Evolutionary conservation across 169 alveolate genomes (phyloP).

Genomic region (Plasmodium adleri): DNA sequence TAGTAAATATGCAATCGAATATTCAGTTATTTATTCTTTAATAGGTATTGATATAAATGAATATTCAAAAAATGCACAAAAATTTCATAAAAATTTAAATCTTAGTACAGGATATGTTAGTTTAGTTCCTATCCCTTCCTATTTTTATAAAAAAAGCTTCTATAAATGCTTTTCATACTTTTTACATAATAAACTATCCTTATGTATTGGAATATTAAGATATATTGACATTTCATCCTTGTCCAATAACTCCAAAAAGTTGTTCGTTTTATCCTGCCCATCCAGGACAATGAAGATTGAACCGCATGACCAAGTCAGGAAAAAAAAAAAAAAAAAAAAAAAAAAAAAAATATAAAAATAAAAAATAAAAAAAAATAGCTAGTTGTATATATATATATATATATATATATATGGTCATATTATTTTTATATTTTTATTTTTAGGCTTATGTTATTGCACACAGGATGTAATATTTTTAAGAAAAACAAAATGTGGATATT

Average conservation of each 20-base stretch:
- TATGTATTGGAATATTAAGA: slow-evolving; percentile 70
- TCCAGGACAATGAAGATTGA: slow-evolving; percentile 72
- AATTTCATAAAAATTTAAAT: slow-evolving; percentile 54
- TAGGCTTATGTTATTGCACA: slow-evolving; percentile 74
- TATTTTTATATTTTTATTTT: slow-evolving; percentile 23
- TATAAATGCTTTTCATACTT: slow-evolving; percentile 71
- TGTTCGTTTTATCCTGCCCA: slow-evolving; percentile 60
- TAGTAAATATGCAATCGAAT: slow-evolving; percentile 81
- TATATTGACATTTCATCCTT: slow-evolving; percentile 56
- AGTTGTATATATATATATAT: not conserved
- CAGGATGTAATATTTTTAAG: slow-evolving; percentile 9
- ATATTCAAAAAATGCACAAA: slow-evolving; percentile 45
- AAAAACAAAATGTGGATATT: not conserved
- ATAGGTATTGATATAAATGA: slow-evolving; percentile 69
- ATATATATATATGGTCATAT: not conserved
- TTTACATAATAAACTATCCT: slow-evolving; percentile 41
- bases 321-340: not conserved
- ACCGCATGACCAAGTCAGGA: slow-evolving; percentile 51
- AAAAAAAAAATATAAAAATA: not conserved
- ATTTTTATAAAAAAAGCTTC: slow-evolving; percentile 62
- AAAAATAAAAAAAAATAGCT: not conserved
- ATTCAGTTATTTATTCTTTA: slow-evolving; percentile 78
- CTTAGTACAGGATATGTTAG: slow-evolving; percentile 52
- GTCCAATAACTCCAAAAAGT: slow-evolving; percentile 33
- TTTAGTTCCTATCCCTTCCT: slow-evolving; percentile 64